Evolutionary conservation across 257 asterid genomes (phyloP), one percentile per base, ranked within the genome.

Genomic region (Lithospermum erythrorhizon): DNA sequence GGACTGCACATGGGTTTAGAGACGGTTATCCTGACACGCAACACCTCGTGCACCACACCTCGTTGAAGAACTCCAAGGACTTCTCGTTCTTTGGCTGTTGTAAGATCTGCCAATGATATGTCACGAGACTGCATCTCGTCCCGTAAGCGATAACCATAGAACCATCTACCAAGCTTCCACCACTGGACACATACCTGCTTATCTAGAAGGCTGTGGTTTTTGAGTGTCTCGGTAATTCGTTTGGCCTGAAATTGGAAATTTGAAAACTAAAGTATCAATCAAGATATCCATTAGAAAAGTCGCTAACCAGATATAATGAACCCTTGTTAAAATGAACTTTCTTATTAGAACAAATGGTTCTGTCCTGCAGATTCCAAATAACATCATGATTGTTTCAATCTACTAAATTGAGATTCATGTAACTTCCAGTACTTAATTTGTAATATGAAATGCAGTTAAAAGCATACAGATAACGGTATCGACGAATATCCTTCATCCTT

Each of bases 131-230:
- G 82, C 56, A 68, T 71, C 55, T 85, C 96, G 29, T 87, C 94
- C 20, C 87, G 61, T 16, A 83, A 63, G 54, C 94, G 89, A 27
- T 80, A 90, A 47, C 97, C 94, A 57, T 77, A 74, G 58, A 87
- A 80, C 96, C 95, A 90, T 58, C 95, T 76, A 18, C 97, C 91
- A 0, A 87, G 85, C 75, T 87, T 90, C 97, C 96, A 87, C 96
- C 96, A 85, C 45, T 76, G 87, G 63, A 87, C 87, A 17, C 89
- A 64, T 53, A 87, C 89, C 63, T 77, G 71, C 77, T 96, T 78
- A 55, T 90, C 84, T 6, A 85, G 75, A 37, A 90, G 76, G 60
- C 62, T 63, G 78, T 71, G 55, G 59, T 27, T 72, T 9, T 65
- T 59, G 2, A 87, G 72, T 54, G 85, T 84, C 72, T 87, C 84